phyloP scores from a whole-genome alignment of 306 rosid species.

The Lablab purpureus region DNA sequence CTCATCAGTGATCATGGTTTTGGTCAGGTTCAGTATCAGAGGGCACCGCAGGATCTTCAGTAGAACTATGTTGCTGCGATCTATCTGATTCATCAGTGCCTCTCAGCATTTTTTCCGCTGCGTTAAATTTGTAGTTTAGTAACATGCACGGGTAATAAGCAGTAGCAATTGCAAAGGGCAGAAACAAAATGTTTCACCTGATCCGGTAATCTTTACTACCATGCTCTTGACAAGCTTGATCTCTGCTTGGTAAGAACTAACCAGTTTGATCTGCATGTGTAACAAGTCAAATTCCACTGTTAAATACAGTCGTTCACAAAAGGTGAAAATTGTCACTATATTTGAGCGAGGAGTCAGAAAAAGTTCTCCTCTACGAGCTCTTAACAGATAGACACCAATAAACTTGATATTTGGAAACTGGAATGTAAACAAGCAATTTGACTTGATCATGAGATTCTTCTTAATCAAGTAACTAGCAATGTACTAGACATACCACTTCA shows the following conservation, averaged over 20 bases:
- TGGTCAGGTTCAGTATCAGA: conserved; percentile 55
- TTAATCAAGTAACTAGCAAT: conserved; percentile 1
- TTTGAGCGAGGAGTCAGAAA: conserved; percentile 12
- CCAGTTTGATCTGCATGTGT: conserved; percentile 68
- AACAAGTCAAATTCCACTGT: conserved; percentile 17
- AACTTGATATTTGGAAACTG: background rate
- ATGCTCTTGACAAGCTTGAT: conserved; percentile 62
- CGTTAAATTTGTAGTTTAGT: conserved; percentile 26
- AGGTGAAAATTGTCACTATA: background rate
- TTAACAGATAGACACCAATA: conserved; percentile 34
- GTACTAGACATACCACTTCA: conserved; percentile 68
- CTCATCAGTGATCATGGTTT: conserved; percentile 32
- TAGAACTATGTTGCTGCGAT: conserved; percentile 41
- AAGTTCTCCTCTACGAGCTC: conserved; percentile 21
- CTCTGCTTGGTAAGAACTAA: conserved; percentile 65
- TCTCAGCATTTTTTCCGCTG: conserved; percentile 53
- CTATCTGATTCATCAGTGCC: conserved; percentile 48
- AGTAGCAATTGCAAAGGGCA: background rate
- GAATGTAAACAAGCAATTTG: conserved; percentile 25
- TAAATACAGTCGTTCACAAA: background rate
- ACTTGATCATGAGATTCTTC: background rate
- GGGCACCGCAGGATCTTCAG: conserved; percentile 54
- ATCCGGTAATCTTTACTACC: conserved; percentile 58
- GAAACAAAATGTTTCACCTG: conserved; percentile 62
- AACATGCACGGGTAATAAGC: background rate